These are phyloP conservation scores for Orychophragmus violaceus DNA, from an alignment of 345 rosid species.

Conservation along the genomic window DNA sequence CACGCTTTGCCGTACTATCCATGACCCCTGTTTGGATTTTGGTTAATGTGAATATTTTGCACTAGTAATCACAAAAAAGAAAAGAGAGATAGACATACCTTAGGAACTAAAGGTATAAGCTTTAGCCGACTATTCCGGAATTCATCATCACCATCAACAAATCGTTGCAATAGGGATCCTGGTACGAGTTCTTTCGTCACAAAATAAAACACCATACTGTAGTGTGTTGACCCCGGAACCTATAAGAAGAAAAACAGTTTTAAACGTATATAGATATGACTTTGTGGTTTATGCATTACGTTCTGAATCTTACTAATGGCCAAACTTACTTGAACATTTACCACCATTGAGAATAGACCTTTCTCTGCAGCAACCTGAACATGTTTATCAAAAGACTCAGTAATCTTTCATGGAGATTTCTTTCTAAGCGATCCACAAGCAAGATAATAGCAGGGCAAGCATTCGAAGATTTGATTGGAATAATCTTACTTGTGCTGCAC, in stretches of 20 bases:
- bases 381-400: conserved; percentile 7
- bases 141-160: conserved; percentile 97
- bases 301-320: not conserved
- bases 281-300: not conserved
- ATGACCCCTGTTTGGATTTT: conserved; percentile 62
- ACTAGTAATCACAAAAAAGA: not conserved
- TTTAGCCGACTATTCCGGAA: conserved; percentile 90
- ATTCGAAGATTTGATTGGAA: not conserved
- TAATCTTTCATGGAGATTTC: not conserved
- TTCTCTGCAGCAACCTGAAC: conserved; percentile 67
- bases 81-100: conserved; percentile 41
- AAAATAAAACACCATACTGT: conserved; percentile 95
- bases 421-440: not conserved
- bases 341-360: conserved; percentile 61
- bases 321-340: conserved; percentile 68
- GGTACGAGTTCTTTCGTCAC: conserved; percentile 57
- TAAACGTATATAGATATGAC: not conserved
- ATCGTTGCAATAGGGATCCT: conserved; percentile 84
- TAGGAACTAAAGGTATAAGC: conserved; percentile 90
- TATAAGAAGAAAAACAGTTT: conserved; percentile 6
- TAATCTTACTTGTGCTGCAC: conserved; percentile 80
- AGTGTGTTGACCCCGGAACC: conserved; percentile 96
- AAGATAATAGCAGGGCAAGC: not conserved
- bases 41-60: conserved; percentile 1
- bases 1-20: conserved; percentile 99